Evolutionary conservation across 148 eudicot genomes (phyloP).

Genomic region (Nyssa sinensis): DNA sequence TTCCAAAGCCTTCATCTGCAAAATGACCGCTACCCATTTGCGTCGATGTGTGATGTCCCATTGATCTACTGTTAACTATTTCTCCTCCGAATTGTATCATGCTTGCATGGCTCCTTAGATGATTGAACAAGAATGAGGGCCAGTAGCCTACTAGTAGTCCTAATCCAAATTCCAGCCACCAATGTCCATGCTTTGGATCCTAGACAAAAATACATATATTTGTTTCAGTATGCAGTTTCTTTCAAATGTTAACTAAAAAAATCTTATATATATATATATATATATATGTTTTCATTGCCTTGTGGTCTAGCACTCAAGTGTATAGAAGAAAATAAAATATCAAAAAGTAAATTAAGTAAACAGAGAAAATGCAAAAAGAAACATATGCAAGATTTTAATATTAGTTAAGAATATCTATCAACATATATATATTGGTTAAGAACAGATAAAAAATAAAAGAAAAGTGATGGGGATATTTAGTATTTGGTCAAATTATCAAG

Average conservation of each 20-base stretch:
- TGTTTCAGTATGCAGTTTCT: not conserved
- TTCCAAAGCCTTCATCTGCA: constrained; percentile 78
- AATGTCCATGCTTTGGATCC: constrained; percentile 97
- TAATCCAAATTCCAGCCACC: constrained; percentile 94
- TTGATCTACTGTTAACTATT: constrained; percentile 66
- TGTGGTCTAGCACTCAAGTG: not conserved
- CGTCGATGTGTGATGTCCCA: constrained; percentile 82
- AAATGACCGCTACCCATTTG: constrained; percentile 99
- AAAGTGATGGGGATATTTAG: not conserved
- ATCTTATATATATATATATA: no score
- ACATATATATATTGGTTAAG: not conserved
- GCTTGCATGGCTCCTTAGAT: constrained; percentile 68
- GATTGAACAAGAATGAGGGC: constrained; percentile 86
- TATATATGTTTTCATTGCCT: not conserved
- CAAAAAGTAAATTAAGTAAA: not conserved
- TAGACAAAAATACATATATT: constrained; percentile 12
- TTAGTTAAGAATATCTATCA: no score
- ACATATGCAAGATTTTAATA: no score
- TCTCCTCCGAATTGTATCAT: constrained; percentile 99
- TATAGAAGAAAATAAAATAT: not conserved
- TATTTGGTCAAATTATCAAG: not conserved
- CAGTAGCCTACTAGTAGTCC: constrained; percentile 89
- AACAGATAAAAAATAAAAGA: not conserved
- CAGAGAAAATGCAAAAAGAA: not conserved
- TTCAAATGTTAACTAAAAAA: no score